Base-by-base conservation (phyloP, 1,284 basidiomycete species). In the Thelephora terrestris region DNA sequence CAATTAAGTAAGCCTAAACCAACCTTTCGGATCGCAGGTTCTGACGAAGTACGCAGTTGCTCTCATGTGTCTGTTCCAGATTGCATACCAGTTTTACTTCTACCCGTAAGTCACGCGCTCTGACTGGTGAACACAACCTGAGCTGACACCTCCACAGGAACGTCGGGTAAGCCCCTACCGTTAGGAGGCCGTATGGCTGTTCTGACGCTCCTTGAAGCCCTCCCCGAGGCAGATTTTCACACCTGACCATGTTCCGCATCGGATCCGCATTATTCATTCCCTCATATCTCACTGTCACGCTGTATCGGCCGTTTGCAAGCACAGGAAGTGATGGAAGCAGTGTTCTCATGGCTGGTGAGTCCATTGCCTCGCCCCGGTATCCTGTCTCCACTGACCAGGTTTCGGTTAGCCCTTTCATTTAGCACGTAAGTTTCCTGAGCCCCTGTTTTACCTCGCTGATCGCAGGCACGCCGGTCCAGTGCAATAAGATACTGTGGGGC, bases 221-320 rank as follows among this genome's bases (percentile, higher is more conserved):
- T 46, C 85, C 85, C 21, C 70, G 86, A 56, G 86, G 86, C 29
- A 79, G 85, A 36, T 90, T 88, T 61, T 90, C 87, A 2, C 86
- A 90, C 60, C 67, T 90, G 36, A 75, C 85, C 4, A 90, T 90
- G 87, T 89, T 88, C 71, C 79, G 86, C 46, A 68, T 90, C 24
- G 86, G 86, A 47, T 82, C 82, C 4, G 60, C 83, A 23, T 67
- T 89, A 27, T 90, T 85, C 64, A 83, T 90, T 51, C 86, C 86
- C 10, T 75, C 84, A 14, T 90, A 90, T 61, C 69, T 89, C 35
- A 78, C 77, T 3, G 85, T 89, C 27, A 71, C 76, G 14, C 65
- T 85, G 37, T 88, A 85, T 60, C 79, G 85, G 17, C 63, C 69
- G 18, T 76, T 90, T 49, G 82, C 82, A 36, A 80, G 75, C 57